Conservation (phyloP, 495 filamentous ascomycete genomes). For the Penicillium dipodomyicola region DNA sequence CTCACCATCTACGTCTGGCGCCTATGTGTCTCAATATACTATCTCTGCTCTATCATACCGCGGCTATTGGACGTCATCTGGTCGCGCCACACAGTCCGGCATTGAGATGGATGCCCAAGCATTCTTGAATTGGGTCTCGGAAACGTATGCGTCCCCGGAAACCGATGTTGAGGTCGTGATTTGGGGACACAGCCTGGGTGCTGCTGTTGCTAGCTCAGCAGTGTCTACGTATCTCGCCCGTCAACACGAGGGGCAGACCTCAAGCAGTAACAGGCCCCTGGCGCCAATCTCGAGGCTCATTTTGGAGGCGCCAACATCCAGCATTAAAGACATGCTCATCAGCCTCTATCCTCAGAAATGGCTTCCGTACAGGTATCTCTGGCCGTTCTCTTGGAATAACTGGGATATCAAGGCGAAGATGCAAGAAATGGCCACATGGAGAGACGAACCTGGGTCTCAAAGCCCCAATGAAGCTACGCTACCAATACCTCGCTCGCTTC, state of each 20-base stretch:
- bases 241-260: constrained; percentile 19
- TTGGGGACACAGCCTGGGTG: constrained; percentile 82
- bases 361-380: constrained; percentile 70
- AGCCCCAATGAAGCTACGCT: background rate
- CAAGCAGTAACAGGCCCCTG: background rate
- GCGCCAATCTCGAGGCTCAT: constrained; percentile 52
- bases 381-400: constrained; percentile 52
- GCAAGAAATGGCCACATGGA: constrained; percentile 32
- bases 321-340: constrained; percentile 68
- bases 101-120: constrained; percentile 64
- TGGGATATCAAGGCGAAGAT: constrained; percentile 49
- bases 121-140: constrained; percentile 53
- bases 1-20: background rate
- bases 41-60: constrained; percentile 70
- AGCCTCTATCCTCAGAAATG: constrained; percentile 78
- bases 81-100: constrained; percentile 63
- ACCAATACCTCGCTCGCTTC: constrained; percentile 11
- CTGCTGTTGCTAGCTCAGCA: constrained; percentile 51
- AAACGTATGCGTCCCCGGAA: constrained; percentile 30
- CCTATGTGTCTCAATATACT: constrained; percentile 39
- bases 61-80: constrained; percentile 76
- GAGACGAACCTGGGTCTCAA: constrained; percentile 8
- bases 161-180: constrained; percentile 52
- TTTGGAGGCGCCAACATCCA: constrained; percentile 75
- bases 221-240: constrained; percentile 45